Percentiles rank a stretch among this genome's conserved stretches.
These are phyloP conservation scores for Boletus bicolor DNA, from an alignment of 768 basidiomycete species.

Conservation along the genomic window DNA sequence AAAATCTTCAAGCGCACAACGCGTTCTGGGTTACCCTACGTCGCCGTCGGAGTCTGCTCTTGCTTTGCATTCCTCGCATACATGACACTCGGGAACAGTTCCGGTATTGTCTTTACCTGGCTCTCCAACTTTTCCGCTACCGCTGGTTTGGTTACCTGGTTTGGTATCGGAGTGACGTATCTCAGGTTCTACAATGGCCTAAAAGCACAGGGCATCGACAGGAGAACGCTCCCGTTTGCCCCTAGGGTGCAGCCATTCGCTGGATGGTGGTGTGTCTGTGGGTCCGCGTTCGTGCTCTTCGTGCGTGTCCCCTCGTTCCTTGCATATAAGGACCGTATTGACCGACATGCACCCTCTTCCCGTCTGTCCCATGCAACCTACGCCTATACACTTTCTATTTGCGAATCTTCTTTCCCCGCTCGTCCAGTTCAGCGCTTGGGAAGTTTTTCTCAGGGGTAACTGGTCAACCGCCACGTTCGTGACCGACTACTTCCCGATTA, in stretches of 20 bases:
- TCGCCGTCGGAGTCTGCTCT: conserved; percentile 32
- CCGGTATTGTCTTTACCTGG: conserved; percentile 43
- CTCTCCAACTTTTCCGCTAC: conserved; percentile 35
- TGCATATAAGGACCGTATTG: too few species aligned
- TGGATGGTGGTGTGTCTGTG: conserved; percentile 35
- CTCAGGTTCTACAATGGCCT: conserved; percentile 47
- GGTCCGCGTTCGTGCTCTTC: conserved; percentile 29
- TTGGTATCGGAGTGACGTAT: conserved; percentile 44
- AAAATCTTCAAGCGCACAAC: conserved; percentile 44
- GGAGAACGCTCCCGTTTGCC: conserved; percentile 44
- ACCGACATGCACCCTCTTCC: neutral
- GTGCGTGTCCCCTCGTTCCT: conserved; percentile 26
- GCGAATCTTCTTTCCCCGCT: too few species aligned
- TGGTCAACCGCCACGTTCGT: conserved; percentile 41
- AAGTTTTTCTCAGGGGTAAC: conserved; percentile 37
- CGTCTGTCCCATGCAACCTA: too few species aligned
- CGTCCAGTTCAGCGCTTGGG: conserved; percentile 38
- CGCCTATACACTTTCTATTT: too few species aligned
- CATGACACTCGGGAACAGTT: conserved; percentile 36
- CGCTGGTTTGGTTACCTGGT: conserved; percentile 43
- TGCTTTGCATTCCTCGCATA: conserved; percentile 39
- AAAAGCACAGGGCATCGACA: conserved; percentile 47
- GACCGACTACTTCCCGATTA: conserved; percentile 41
- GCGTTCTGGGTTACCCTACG: conserved; percentile 43
- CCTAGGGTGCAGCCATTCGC: conserved; percentile 41